phyloP scores from a whole-genome alignment of 257 asterid species.

The Scutellaria galericulata region DNA sequence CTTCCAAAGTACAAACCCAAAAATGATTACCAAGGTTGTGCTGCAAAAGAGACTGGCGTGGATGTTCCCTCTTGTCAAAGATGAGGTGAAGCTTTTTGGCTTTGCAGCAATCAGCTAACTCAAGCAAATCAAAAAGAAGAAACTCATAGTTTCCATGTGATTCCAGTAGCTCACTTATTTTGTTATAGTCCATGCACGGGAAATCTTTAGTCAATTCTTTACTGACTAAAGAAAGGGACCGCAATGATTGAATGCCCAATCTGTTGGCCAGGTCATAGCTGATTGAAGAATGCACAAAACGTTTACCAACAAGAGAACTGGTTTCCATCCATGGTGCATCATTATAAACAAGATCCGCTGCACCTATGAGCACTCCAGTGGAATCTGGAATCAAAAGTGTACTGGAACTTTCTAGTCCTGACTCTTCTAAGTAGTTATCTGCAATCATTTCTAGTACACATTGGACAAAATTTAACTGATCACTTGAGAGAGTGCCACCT shows the following conservation, averaged over 20 bases:
- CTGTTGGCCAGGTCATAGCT: slow-evolving; percentile 77
- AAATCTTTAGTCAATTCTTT: slow-evolving; percentile 89
- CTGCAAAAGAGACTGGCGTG: slow-evolving; percentile 83
- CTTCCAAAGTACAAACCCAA: slow-evolving; percentile 26
- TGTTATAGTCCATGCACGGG: slow-evolving; percentile 90
- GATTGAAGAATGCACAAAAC: slow-evolving; percentile 73
- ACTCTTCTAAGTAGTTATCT: slow-evolving; percentile 59
- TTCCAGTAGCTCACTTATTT: slow-evolving; percentile 74
- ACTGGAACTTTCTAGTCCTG: slow-evolving; percentile 51
- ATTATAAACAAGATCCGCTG: slow-evolving; percentile 81
- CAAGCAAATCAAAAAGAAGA: slow-evolving; percentile 89
- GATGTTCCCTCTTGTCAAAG: slow-evolving; percentile 93
- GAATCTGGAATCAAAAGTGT: slow-evolving; percentile 76
- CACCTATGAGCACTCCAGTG: slow-evolving; percentile 75
- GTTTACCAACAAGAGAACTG: slow-evolving; percentile 69
- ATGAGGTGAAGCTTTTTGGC: slow-evolving; percentile 86
- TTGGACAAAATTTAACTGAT: slow-evolving; percentile 82
- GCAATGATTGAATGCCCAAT: slow-evolving; percentile 89
- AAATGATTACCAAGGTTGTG: slow-evolving; percentile 84
- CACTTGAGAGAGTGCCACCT: slow-evolving; percentile 64
- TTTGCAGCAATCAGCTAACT: slow-evolving; percentile 97
- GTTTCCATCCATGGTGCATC: slow-evolving; percentile 97
- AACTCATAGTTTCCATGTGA: slow-evolving; percentile 73
- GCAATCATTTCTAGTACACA: slow-evolving; percentile 85
- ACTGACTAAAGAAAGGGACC: slow-evolving; percentile 81